Evolutionary conservation across 805 yeast species (phyloP), one percentile per base, ranked within the genome.

Genomic region (Maudiozyma serrabonitensis): DNA sequence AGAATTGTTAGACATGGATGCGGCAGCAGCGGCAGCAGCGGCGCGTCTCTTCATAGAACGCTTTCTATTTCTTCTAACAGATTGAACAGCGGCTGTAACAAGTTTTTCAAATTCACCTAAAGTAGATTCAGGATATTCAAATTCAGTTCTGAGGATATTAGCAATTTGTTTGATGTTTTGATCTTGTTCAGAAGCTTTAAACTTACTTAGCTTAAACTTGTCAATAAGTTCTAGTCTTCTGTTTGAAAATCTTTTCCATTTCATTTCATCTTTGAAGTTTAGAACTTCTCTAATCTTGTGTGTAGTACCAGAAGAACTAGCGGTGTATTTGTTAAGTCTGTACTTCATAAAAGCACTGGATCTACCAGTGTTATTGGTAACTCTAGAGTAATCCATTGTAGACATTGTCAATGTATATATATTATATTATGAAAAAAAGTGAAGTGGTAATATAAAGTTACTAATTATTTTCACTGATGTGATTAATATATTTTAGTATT

Each of bases 131-230:
- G 83, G 76, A 62, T 82, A 90, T 4, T 80, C 79, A 59, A 87
- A 91, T 68, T 93, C 98, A 1, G 74, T 70, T 58, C 95, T 71
- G 41, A 91, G 70, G 2, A 82, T 75, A 43, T 79, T 78, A 0
- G 97, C 95, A 31, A 93, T 91, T 46, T 78, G 75, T 43, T 75
- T 72, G 43, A 93, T 88, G 55, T 83, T 83, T 21, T 76, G 79
- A 56, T 91, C 96, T 64, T 91, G 98, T 62, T 91, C 97, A 50
- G 88, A 79, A 9, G 98, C 97, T 70, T 88, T 90, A 54, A 79
- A 78, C 72, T 65, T 75, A 40, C 76, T 72, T 42, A 78, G 62
- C 41, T 73, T 70, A 52, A 82, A 73, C 16, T 83, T 77, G 61
- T 89, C 96, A 41, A 91, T 91, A 49, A 91, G 73, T 66, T 89